phyloP scores from a whole-genome alignment of 805 yeast genomes.

The Vanderwaltozyma polyspora region DNA sequence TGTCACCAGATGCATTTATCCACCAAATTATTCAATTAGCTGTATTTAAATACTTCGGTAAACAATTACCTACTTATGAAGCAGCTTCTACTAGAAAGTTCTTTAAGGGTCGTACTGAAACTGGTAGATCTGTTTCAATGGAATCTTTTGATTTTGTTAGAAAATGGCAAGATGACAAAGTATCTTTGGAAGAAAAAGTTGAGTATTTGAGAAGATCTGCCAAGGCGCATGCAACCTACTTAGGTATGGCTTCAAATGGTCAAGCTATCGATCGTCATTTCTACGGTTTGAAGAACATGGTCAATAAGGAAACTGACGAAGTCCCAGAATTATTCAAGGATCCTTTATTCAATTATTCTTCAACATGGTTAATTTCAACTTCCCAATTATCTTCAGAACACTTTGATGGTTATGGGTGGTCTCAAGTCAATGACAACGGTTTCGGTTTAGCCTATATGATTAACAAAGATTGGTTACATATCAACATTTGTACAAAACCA shows the following conservation, averaged over 20 bases:
- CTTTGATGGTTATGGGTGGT: constrained; percentile 91
- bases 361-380: constrained; percentile 78
- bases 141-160: constrained; percentile 62
- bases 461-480: constrained; percentile 72
- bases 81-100: constrained; percentile 88
- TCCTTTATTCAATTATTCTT: constrained; percentile 63
- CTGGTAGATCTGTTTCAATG: constrained; percentile 72
- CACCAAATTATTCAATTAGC: constrained; percentile 90
- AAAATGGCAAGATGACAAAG: constrained; percentile 51
- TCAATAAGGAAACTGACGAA: constrained; percentile 40
- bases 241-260: constrained; percentile 72
- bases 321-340: constrained; percentile 64
- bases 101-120: constrained; percentile 87
- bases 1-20: constrained; percentile 86
- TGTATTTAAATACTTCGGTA: constrained; percentile 71
- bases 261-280: constrained; percentile 89
- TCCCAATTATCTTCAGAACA: constrained; percentile 79
- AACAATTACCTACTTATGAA: constrained; percentile 83
- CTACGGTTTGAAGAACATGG: constrained; percentile 72
- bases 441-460: constrained; percentile 91
- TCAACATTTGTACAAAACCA: constrained; percentile 63
- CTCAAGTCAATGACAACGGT: constrained; percentile 90
- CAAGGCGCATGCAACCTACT: constrained; percentile 61
- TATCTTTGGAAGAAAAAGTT: constrained; percentile 43
- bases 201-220: constrained; percentile 62